Evolutionary conservation across 441 rosid genomes (phyloP).

Genomic region (Corymbia calophylla): DNA sequence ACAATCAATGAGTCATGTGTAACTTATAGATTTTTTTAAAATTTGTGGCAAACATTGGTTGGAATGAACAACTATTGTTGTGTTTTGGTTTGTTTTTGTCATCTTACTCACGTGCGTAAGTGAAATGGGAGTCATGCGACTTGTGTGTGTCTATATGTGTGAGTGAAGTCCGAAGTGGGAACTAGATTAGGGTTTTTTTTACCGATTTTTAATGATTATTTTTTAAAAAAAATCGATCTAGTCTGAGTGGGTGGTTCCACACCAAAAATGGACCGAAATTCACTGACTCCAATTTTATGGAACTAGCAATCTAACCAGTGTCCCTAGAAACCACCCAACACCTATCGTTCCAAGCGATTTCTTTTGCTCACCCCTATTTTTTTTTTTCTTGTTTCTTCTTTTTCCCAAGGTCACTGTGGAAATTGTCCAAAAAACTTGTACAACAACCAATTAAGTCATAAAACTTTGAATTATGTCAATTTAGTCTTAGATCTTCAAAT

Average conservation of each 20-base stretch:
- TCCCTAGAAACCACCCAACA: no score
- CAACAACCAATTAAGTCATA: rapidly evolving
- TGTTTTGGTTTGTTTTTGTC: neutral
- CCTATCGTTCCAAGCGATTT: no score
- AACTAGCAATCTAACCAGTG: no score
- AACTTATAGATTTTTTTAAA: neutral
- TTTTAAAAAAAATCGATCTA: no score
- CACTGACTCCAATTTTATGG: no score
- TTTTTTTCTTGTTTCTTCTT: neutral
- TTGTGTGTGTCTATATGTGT: neutral
- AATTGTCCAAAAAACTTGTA: neutral
- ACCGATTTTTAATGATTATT: neutral
- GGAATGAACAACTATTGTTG: neutral
- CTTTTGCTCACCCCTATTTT: no score
- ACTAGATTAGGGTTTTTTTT: neutral
- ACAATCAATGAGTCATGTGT: neutral
- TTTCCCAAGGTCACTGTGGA: neutral
- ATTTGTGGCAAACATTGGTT: neutral
- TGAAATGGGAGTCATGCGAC: neutral
- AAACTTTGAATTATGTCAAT: rapidly evolving
- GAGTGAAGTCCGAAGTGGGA: neutral
- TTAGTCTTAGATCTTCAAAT: rapidly evolving
- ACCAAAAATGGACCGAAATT: no score
- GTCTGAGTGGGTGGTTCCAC: no score
- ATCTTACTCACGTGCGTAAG: neutral